Evolutionary conservation across 139 green algal species (phyloP).

Genomic region (Nannochloris sp.): DNA sequence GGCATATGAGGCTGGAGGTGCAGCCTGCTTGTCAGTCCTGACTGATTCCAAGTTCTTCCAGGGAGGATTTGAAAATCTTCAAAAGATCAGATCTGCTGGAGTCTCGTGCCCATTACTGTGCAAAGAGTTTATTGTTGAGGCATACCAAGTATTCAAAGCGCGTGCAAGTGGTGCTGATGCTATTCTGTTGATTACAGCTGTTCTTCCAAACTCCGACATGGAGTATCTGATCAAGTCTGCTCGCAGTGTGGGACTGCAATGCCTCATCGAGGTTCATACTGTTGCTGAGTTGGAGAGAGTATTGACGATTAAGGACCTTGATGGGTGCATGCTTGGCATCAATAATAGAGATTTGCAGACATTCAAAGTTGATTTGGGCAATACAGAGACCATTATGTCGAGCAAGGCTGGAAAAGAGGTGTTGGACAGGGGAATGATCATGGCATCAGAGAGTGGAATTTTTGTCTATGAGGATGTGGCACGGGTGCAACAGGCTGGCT

Average conservation of each 20-base stretch:
- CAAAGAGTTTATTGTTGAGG: conserved; percentile 99
- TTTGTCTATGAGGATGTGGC: conserved; percentile 91
- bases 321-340: conserved; percentile 88
- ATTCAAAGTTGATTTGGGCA: conserved; percentile 88
- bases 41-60: conserved; percentile 96
- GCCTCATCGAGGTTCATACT: conserved; percentile 78
- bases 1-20: conserved; percentile 90
- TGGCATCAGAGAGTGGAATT: conserved; percentile 94
- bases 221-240: conserved; percentile 79
- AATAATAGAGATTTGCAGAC: conserved; percentile 97
- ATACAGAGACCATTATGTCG: conserved; percentile 76
- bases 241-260: conserved; percentile 60
- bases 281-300: conserved; percentile 84
- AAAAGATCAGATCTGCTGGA: conserved; percentile 56
- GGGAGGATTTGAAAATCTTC: conserved; percentile 73
- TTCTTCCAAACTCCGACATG: conserved; percentile 92
- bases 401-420: conserved; percentile 65
- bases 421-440: conserved; percentile 60
- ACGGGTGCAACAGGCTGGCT: conserved; percentile 70
- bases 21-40: conserved; percentile 91
- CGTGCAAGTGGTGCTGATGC: conserved; percentile 77
- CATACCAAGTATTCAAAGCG: conserved; percentile 81
- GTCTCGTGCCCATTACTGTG: conserved; percentile 89
- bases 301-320: conserved; percentile 64
- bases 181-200: conserved; percentile 94